A percentile compares a stretch with the other conserved stretches of the same genome.
These are phyloP conservation scores for Tetradesmus lagerheimii DNA, from an alignment of 139 green algal genomes.

Conservation along the genomic window DNA sequence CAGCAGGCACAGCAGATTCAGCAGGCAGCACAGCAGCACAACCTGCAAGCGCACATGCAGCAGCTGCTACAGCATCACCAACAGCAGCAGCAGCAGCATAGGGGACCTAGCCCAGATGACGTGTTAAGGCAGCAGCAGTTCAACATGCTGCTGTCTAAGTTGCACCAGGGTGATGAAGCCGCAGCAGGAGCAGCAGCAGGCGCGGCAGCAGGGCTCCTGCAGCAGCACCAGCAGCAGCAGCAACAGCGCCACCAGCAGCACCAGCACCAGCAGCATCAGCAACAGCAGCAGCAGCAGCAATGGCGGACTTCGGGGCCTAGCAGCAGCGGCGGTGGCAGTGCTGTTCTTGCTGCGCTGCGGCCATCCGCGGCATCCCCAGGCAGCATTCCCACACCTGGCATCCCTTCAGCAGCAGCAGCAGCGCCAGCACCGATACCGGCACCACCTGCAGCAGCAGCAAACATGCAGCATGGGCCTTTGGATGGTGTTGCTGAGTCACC, in stretches of 20 bases:
- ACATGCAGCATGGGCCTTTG: neutral
- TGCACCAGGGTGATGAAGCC: neutral
- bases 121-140: conserved; percentile 16
- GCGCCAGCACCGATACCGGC: neutral
- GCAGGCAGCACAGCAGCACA: neutral
- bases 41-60: neutral
- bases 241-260: conserved; percentile 14
- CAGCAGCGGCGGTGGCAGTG: neutral
- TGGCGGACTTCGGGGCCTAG: neutral
- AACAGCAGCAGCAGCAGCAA: conserved; percentile 16
- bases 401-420: conserved; percentile 16
- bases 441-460: conserved; percentile 40
- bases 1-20: neutral
- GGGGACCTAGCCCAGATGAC: neutral
- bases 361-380: neutral
- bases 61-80: neutral
- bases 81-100: conserved; percentile 7
- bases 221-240: neutral
- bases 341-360: neutral
- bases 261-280: neutral
- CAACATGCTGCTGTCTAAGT: conserved; percentile 18
- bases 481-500: neutral
- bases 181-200: neutral
- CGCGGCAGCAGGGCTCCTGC: neutral
- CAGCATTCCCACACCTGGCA: neutral